Base-by-base conservation (phyloP, 1,284 basidiomycete genomes). In the Melampsora americana region DNA sequence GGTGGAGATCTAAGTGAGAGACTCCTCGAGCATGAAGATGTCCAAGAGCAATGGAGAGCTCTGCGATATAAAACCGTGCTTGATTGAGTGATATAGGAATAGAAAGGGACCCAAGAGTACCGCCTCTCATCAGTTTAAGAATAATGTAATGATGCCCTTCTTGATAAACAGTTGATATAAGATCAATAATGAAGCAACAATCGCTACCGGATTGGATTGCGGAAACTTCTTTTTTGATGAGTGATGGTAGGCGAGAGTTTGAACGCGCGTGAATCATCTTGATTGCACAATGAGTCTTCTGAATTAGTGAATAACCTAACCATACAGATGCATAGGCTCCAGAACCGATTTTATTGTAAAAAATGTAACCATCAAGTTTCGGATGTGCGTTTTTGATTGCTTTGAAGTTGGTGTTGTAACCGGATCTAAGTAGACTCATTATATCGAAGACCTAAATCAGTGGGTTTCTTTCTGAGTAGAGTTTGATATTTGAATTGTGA, bases 1-100 rank as follows among this genome's bases (percentile, higher is more conserved):
- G 81, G 11, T 30, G 5, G 28, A 78, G 78, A 62, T 70, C 81
- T 77, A 80, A 78, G 69, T 82, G 82, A 60, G 82, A 79, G 60
- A 82, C 79, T 35, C 78, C 74, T 23, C 71, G 65, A 62, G 78
- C 77, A 77, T 82, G 81, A 9, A 82, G 68, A 59, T 79, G 82
- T 28, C 79, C 79, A 44, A 82, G 69, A 4, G 81, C 81, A 46
- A 82, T 75, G 35, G 82, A 74, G 39, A 82, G 80, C 73, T 82
- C 81, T 65, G 80, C 81, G 23, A 81, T 74, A 64, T 82, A 82
- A 74, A 80, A 82, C 14, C 78, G 50, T 1, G 81, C 81, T 32
- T 56, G n/a, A 28, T 1, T 28, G n/a, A 23, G 11, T 23, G n/a
- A 6, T n/a, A n/a, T 1, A n/a, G 26, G 26, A 7, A n/a, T n/a